Percentiles rank a stretch among this genome's conserved stretches.
These are phyloP conservation scores for Cicer pinnatifidum DNA, from an alignment of 306 rosid genomes.

Conservation along the genomic window DNA sequence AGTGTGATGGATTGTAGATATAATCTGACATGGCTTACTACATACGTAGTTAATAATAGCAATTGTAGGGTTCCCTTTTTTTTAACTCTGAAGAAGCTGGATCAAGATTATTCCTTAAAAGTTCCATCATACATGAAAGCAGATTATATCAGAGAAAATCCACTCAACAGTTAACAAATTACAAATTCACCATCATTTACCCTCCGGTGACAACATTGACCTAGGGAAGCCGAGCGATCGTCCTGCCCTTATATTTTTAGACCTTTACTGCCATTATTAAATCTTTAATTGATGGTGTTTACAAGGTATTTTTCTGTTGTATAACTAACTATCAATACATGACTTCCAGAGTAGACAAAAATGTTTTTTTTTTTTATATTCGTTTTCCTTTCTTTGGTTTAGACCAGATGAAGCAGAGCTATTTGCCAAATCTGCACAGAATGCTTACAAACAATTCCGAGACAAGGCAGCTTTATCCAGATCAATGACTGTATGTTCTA, in stretches of 20 bases:
- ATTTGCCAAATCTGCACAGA: slow-evolving; percentile 76
- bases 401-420: slow-evolving; percentile 93
- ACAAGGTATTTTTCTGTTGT: slow-evolving; percentile 17
- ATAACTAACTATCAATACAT: slow-evolving; percentile 7
- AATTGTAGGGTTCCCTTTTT: slow-evolving; percentile 13
- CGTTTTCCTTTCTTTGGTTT: slow-evolving; percentile 25
- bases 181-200: not conserved
- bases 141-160: not conserved
- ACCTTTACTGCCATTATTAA: not conserved
- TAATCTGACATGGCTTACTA: slow-evolving; percentile 4
- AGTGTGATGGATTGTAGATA: slow-evolving; percentile 2
- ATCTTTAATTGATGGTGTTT: not conserved
- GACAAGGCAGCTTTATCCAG: slow-evolving; percentile 94
- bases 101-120: not conserved
- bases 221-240: not conserved
- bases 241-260: not conserved
- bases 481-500: slow-evolving; percentile 73
- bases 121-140: not conserved
- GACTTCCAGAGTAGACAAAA: not conserved
- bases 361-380: not conserved
- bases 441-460: slow-evolving; percentile 78
- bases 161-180: not conserved
- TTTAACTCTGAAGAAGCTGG: not conserved
- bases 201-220: not conserved
- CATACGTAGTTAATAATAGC: slow-evolving; percentile 11